Conservation (phyloP, 1,284 basidiomycete genomes). For the Mycosarcoma mackinlayi region DNA sequence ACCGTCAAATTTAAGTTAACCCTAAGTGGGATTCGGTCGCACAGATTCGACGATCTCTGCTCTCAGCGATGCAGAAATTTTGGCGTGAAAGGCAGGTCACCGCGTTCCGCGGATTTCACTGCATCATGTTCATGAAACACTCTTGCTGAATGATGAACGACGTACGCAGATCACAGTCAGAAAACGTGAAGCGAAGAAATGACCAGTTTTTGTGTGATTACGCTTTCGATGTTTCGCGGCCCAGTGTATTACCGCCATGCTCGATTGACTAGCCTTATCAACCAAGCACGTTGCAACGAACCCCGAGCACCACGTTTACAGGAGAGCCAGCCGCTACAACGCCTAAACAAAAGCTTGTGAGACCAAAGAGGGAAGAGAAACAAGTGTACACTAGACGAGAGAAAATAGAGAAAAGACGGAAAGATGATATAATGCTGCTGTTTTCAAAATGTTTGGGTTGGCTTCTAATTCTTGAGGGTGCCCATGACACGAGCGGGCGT, state of each 20-base stretch:
- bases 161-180: too few species aligned
- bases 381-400: slow-evolving; percentile 35
- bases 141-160: too few species aligned
- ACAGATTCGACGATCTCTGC: too few species aligned
- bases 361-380: slow-evolving; percentile 18
- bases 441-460: background rate
- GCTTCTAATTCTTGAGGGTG: slow-evolving; percentile 47
- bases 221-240: background rate
- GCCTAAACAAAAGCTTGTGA: slow-evolving; percentile 14
- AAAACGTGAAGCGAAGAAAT: too few species aligned
- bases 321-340: slow-evolving; percentile 2
- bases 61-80: too few species aligned
- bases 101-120: too few species aligned
- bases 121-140: too few species aligned
- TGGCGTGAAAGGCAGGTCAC: too few species aligned
- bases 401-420: slow-evolving; percentile 12
- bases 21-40: too few species aligned
- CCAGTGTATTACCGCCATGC: background rate
- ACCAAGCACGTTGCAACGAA: background rate
- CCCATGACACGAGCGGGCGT: slow-evolving; percentile 61
- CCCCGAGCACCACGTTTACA: background rate
- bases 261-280: slow-evolving; percentile 46
- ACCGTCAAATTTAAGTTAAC: too few species aligned
- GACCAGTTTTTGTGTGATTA: slow-evolving; percentile 8
- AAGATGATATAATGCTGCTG: too few species aligned